Base-by-base conservation (phyloP, 352 stramenopile species). In the Phytophthora parvispora region DNA sequence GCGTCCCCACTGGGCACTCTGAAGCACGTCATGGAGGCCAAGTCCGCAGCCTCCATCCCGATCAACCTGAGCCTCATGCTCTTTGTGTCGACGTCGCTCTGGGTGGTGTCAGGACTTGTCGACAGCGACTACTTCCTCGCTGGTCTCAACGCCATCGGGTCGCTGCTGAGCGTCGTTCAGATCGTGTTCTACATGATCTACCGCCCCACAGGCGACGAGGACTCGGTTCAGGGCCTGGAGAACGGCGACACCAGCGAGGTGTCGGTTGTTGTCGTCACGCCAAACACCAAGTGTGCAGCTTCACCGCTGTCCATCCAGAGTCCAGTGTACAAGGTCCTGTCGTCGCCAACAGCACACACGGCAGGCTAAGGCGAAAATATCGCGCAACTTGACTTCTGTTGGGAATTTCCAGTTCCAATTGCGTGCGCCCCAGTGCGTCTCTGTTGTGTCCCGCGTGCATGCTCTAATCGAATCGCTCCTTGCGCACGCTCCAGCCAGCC, bases 111-210 rank as follows among this genome's bases (percentile, higher is more conserved):
- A 10, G 66, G 62, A 4, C 42, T 49, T 10, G 50, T 65, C 7
- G 63, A 64, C 47, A 60, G 31, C 48, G 55, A 71, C 64, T 61
- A 48, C 32, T 73, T 73, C 24, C n/a, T 73, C 15, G 36, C 27
- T 9, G 40, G 64, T 2, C 56, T 72, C 2, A 86, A 79, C 10
- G 49, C 62, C 8, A 65, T 89, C 42, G 77, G 72, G 9, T 56
- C 77, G 32, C 20, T 71, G 24, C 62, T 88, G 27, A 78, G 77
- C 1, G 10, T 49, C 40, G 27, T 82, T 9, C 80, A 92, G 34
- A 65, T 87, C 28, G 50, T 77, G 18, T 71, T 92, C 31, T 90
- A 82, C 56, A 67, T 74, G 10, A 48, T 86, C 3, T 91, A 83
- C 60, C n/a, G 42, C 18, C 42, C 42, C 6, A 48, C 42, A 25